A percentile compares a stretch with the other conserved stretches of the same genome.
Conservation (phyloP, 495 filamentous ascomycete species). For the Corynascus novoguineensis region DNA sequence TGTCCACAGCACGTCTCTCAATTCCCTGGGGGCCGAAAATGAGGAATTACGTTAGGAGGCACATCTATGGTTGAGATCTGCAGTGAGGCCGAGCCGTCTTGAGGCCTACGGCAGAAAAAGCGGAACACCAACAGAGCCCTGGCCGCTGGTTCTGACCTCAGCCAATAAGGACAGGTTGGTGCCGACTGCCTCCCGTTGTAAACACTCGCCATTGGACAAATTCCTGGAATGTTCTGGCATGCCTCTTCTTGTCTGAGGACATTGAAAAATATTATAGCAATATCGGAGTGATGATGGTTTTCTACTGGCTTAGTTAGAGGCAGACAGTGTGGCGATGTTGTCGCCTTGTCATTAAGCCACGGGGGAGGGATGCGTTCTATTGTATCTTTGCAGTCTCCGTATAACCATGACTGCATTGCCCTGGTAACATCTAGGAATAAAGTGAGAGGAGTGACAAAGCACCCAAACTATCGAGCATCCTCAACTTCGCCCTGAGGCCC, state of each 20-base stretch:
- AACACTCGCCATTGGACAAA: not conserved
- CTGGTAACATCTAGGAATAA: too few species aligned
- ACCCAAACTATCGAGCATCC: too few species aligned
- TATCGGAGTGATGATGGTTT: not conserved
- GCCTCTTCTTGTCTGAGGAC: not conserved
- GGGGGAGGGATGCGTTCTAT: too few species aligned
- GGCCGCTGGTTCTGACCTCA: not conserved
- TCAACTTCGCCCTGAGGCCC: too few species aligned
- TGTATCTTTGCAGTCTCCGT: not conserved
- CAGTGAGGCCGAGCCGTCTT: not conserved
- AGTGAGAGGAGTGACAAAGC: too few species aligned
- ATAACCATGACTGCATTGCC: not conserved
- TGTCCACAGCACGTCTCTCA: not conserved
- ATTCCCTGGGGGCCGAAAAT: not conserved
- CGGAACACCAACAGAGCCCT: not conserved
- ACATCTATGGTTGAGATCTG: not conserved
- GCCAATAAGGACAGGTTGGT: not conserved
- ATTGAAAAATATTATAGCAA: not conserved
- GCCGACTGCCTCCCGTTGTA: not conserved
- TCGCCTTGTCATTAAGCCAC: too few species aligned
- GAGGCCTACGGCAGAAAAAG: constrained; percentile 1
- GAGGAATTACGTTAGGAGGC: not conserved
- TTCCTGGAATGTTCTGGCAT: not conserved
- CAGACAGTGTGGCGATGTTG: not conserved
- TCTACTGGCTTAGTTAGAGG: not conserved